Conservation (phyloP, 176 grass and related monocot species). For the Cenchrus americanus region DNA sequence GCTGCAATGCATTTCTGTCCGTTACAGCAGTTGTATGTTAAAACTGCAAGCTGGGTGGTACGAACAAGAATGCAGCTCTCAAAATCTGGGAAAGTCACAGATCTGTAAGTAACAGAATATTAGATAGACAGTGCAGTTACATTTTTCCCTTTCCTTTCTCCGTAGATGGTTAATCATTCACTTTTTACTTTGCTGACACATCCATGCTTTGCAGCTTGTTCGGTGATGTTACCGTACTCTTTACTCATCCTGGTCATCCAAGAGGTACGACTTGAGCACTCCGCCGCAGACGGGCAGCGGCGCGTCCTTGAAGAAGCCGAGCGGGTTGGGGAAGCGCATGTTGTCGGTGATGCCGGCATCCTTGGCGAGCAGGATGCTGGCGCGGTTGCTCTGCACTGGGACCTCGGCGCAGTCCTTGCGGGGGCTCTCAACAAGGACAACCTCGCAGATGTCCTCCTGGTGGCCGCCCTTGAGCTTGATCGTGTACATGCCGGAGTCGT, state of each 20-base stretch:
- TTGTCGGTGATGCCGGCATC: constrained; percentile 48
- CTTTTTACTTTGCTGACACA: constrained; percentile 13
- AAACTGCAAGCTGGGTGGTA: background rate
- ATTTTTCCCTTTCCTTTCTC: constrained; percentile 20
- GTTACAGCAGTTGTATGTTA: background rate
- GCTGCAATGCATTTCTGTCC: background rate
- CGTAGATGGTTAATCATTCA: background rate
- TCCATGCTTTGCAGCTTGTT: constrained; percentile 19
- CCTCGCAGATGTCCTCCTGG: constrained; percentile 71
- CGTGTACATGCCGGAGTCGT: constrained; percentile 55
- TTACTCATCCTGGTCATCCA: constrained; percentile 46
- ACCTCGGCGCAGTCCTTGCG: constrained; percentile 48
- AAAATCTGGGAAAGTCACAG: constrained; percentile 27
- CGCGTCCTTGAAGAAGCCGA: constrained; percentile 73
- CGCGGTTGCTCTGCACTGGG: constrained; percentile 33
- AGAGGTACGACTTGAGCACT: constrained; percentile 49
- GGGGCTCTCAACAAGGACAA: constrained; percentile 64
- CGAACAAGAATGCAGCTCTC: background rate
- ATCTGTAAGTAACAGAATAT: constrained; percentile 27
- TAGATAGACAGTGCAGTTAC: constrained; percentile 31
- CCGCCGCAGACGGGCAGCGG: constrained; percentile 54
- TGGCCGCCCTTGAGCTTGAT: constrained; percentile 78
- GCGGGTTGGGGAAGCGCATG: constrained; percentile 55
- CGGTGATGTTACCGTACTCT: constrained; percentile 4
- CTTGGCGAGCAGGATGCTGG: constrained; percentile 50